Conservation (phyloP, 257 asterid species). For the Solanum infundibuliforme region DNA sequence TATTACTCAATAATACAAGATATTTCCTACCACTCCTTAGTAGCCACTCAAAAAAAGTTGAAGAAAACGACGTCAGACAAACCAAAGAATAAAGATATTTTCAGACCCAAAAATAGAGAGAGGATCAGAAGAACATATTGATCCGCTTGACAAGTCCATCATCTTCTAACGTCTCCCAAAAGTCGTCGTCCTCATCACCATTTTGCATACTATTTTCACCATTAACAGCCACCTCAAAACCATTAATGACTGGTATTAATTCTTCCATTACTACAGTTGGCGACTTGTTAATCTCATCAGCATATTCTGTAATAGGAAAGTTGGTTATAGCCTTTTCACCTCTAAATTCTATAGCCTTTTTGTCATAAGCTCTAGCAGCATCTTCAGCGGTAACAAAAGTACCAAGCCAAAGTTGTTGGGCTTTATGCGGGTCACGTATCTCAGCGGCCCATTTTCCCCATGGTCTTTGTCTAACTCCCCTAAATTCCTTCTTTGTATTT, state of each 20-base stretch:
- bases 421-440: conserved; percentile 7
- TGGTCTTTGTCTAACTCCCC: conserved; percentile 10
- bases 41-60: not conserved
- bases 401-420: conserved; percentile 9
- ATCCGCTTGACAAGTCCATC: not conserved
- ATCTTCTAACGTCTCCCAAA: not conserved
- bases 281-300: not conserved
- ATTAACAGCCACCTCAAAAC: not conserved
- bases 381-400: conserved; percentile 10
- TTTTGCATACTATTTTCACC: not conserved
- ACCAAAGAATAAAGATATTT: not conserved
- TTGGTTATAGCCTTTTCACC: conserved; percentile 13
- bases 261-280: not conserved
- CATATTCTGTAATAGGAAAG: conserved; percentile 13
- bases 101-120: not conserved
- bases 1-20: not conserved
- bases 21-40: not conserved
- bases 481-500: not conserved
- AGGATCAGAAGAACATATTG: not conserved
- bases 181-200: not conserved
- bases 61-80: not conserved
- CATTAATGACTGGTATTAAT: not conserved
- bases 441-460: conserved; percentile 19
- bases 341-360: conserved; percentile 6
- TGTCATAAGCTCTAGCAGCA: conserved; percentile 22